Evolutionary conservation across 192 early-diverging fungal genomes (phyloP).

Genomic region (Chytriomyces sp.): DNA sequence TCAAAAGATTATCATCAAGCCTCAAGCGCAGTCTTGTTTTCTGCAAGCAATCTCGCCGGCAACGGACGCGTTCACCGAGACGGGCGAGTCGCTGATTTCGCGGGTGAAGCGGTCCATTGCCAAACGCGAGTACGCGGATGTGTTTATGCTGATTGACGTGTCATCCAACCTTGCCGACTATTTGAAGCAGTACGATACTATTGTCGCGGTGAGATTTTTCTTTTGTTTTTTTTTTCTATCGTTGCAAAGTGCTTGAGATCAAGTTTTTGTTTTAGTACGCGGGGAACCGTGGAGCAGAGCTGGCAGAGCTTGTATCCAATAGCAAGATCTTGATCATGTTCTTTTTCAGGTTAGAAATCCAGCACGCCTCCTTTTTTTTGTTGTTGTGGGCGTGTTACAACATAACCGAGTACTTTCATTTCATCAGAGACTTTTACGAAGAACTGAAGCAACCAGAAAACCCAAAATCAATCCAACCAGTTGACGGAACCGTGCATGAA

Average conservation of each 20-base stretch:
- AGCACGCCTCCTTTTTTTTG: not conserved
- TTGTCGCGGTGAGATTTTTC: slow-evolving; percentile 45
- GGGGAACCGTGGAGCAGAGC: slow-evolving; percentile 52
- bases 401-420: slow-evolving; percentile 18
- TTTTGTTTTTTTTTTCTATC: not conserved
- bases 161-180: slow-evolving; percentile 53
- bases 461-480: slow-evolving; percentile 50
- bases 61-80: slow-evolving; percentile 55
- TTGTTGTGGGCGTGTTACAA: not conserved
- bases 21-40: slow-evolving; percentile 50
- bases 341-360: slow-evolving; percentile 19
- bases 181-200: slow-evolving; percentile 49
- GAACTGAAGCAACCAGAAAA: slow-evolving; percentile 64
- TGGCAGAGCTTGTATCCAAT: slow-evolving; percentile 53
- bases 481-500: slow-evolving; percentile 86
- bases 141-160: slow-evolving; percentile 75
- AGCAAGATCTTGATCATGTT: slow-evolving; percentile 58
- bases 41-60: slow-evolving; percentile 52
- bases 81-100: slow-evolving; percentile 59
- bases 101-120: slow-evolving; percentile 57
- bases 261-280: slow-evolving; percentile 32
- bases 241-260: not conserved
- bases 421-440: slow-evolving; percentile 71
- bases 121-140: slow-evolving; percentile 55
- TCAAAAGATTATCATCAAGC: slow-evolving; percentile 64